Base-by-base conservation (phyloP, 306 rosid genomes). In the Trifolium dubium region DNA sequence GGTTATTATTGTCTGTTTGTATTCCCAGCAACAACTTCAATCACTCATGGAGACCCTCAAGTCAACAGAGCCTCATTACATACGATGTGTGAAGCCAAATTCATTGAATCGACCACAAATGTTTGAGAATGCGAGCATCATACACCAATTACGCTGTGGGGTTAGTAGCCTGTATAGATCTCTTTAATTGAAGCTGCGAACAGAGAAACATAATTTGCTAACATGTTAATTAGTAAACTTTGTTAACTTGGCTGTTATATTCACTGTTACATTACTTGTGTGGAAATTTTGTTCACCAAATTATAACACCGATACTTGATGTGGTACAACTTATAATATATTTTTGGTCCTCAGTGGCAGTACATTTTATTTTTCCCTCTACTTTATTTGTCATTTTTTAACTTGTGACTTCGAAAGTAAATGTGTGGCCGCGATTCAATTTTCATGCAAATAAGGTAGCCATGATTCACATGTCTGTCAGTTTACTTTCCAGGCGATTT, bases 81-180 rank as follows among this genome's bases (percentile, higher is more conserved):
- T 94, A 73, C 92, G 98, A 39, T 94, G 98, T 67, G 97, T 94
- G 86, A 94, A 94, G 83, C 98, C 98, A 41, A 94, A 91, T 81
- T 91, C 96, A 70, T 80, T 88, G 80, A 94, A 94, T 81, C 94
- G 44, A 54, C 96, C 98, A 1, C 98, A 94, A 51, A 86, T 79
- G 50, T 94, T 94, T 84, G 98, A 94, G 89, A 94, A 85, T 77
- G 79, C 73, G 72, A 94, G 98, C 69, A 88, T 94, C 84, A 81
- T 91, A 71, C 98, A 94, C 81, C 98, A 94, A 71, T 80, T 94
- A 60, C 96, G 98, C 64, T 94, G 97, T 31, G 98, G 98, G 96
- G 98, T 94, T 11, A 87, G 98, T 89, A 75, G 41, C 64, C 76
- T 43, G 29, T 61, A 79, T 13, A 17, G 47, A 71, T 58, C 75